A percentile compares a stretch with the other conserved stretches of the same genome.
These are phyloP conservation scores for Amphibolis antarctica DNA, from an alignment of 106 monocot genomes.

Conservation along the genomic window DNA sequence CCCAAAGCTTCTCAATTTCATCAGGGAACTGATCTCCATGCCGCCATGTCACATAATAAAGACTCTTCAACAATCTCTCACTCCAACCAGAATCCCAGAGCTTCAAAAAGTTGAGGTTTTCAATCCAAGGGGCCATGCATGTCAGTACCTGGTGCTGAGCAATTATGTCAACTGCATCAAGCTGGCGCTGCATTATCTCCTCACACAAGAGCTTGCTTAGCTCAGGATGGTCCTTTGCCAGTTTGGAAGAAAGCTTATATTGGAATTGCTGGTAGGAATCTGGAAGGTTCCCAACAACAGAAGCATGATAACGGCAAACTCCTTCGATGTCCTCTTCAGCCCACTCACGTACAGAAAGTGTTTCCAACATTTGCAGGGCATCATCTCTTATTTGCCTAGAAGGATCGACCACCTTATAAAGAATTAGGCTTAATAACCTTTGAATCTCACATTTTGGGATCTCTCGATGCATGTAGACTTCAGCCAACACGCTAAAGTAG, in stretches of 20 bases:
- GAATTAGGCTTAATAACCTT: constrained; percentile 83
- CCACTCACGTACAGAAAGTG: constrained; percentile 96
- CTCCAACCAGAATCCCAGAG: constrained; percentile 95
- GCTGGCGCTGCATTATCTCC: constrained; percentile 96
- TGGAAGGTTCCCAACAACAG: constrained; percentile 97
- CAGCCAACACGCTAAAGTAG: constrained; percentile 90
- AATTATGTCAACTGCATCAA: constrained; percentile 96
- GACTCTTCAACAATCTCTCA: constrained; percentile 82
- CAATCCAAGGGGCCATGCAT: constrained; percentile 98
- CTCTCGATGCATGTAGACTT: constrained; percentile 95
- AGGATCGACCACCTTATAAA: constrained; percentile 95
- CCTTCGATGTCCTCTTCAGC: constrained; percentile 79
- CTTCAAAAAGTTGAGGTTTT: constrained; percentile 81
- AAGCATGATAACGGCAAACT: constrained; percentile 61
- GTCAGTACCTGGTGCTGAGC: constrained; percentile 97
- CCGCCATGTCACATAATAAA: constrained; percentile 94
- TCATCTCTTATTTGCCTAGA: constrained; percentile 78
- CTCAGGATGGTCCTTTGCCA: constrained; percentile 97
- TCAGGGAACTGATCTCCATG: constrained; percentile 99
- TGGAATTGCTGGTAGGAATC: constrained; percentile 99
- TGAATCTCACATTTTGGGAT: constrained; percentile 93
- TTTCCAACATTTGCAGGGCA: constrained; percentile 97
- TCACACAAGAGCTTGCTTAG: constrained; percentile 83
- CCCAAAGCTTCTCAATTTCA: constrained; percentile 97
- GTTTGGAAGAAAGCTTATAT: constrained; percentile 85